Evolutionary conservation across 345 rosid genomes (phyloP).

Genomic region (Eucalyptus rudis): DNA sequence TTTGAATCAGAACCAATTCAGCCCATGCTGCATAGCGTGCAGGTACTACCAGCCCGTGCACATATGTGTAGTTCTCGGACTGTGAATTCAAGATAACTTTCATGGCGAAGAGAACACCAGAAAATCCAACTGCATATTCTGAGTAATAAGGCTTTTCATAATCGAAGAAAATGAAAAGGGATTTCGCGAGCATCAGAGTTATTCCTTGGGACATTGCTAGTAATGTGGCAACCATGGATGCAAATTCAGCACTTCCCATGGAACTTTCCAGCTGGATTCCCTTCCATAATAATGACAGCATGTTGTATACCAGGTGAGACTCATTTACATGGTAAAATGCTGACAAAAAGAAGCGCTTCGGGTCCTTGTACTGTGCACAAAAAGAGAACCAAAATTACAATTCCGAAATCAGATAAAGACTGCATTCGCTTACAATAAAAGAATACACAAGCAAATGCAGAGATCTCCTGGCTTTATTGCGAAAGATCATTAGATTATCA

Average conservation of each 20-base stretch:
- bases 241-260: slow-evolving; percentile 85
- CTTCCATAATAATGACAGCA: slow-evolving; percentile 94
- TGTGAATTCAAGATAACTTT: slow-evolving; percentile 83
- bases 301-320: slow-evolving; percentile 78
- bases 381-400: background rate
- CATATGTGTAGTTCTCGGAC: slow-evolving; percentile 40
- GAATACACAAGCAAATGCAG: background rate
- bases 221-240: slow-evolving; percentile 55
- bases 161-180: slow-evolving; percentile 47
- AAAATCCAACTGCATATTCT: slow-evolving; percentile 74
- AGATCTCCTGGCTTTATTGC: background rate
- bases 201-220: slow-evolving; percentile 87
- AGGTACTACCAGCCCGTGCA: slow-evolving; percentile 65
- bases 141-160: slow-evolving; percentile 47
- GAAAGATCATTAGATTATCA: background rate
- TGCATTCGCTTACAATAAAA: background rate
- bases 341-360: slow-evolving; percentile 72
- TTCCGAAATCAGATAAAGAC: background rate
- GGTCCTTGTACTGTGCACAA: slow-evolving; percentile 52
- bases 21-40: slow-evolving; percentile 90
- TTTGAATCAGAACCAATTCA: slow-evolving; percentile 75
- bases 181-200: slow-evolving; percentile 58
- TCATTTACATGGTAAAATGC: slow-evolving; percentile 81
- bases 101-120: slow-evolving; percentile 92
- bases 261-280: slow-evolving; percentile 75